Evolutionary conservation across 306 rosid species (phyloP), one percentile per base, ranked within the genome.

Genomic region (Malus asiatica): DNA sequence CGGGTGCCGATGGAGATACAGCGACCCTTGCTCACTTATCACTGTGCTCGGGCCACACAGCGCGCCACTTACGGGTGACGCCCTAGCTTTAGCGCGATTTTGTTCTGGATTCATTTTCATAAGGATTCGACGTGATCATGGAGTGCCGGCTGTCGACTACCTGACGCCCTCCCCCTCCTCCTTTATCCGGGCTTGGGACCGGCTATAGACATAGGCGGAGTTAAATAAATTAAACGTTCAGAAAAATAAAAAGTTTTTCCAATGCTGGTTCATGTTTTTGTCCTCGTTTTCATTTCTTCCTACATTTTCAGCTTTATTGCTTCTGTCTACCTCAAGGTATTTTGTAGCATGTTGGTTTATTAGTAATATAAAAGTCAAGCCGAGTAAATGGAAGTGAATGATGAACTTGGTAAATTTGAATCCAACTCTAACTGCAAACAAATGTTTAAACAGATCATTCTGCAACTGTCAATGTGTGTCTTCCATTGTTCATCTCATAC

Each of bases 211-310:
- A n/a, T n/a, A n/a, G n/a, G n/a, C n/a, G n/a, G n/a, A n/a, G n/a
- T n/a, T n/a, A 61, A 55, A 67, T 45, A 45, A 23, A 3, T 71
- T 38, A 62, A 62, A 59, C 70, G 16, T 16, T 11, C 11, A 16
- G 10, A 40, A 3, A 72, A 23, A 66, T 35, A 38, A 11, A 5
- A 63, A 29, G 44, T 30, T 73, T 33, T 68, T 66, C 27, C 18
- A 19, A 33, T 83, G 35, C 52, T 12, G n/a, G 10, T 72, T 65
- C 61, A n/a, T 66, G 42, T 33, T 64, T 73, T 33, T 71, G 16
- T 45, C 72, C 45, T 65, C 57, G 58, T 57, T 70, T 70, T 48
- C 61, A 4, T 30, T 32, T 73, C 72, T 84, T 74, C 70, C 59
- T 51, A 20, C 69, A 61, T 81, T 64, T 58, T 77, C 45, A 23